phyloP scores from a whole-genome alignment of 1,139 yeast species.

The Pneumocystis murina region DNA sequence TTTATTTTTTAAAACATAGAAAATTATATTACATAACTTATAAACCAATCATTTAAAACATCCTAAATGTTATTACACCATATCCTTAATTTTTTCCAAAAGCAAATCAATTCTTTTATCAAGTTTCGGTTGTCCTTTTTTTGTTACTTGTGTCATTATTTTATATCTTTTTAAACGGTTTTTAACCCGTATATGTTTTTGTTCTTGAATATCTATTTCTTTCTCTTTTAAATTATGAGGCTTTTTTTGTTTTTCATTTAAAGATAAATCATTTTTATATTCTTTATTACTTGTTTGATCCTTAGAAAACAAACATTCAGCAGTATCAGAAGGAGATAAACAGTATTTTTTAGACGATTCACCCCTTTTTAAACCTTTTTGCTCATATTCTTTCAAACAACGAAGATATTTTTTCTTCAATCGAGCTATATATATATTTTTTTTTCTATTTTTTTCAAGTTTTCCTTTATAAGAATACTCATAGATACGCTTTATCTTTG shows the following conservation, averaged over 20 bases:
- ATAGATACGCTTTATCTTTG: background rate
- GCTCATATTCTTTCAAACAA: background rate
- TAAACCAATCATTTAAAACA: background rate
- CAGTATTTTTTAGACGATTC: background rate
- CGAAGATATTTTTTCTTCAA: background rate
- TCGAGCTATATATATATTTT: background rate
- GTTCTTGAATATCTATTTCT: constrained; percentile 3
- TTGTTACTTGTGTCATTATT: constrained; percentile 12
- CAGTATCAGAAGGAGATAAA: background rate
- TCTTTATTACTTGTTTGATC: background rate
- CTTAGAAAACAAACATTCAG: background rate
- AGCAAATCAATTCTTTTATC: constrained; percentile 13
- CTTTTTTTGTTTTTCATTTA: background rate
- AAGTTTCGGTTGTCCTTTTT: constrained; percentile 14
- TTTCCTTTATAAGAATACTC: background rate
- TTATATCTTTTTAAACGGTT: constrained; percentile 4
- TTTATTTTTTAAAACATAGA: no score
- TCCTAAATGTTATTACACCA: background rate
- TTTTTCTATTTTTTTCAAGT: background rate
- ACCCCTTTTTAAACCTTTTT: background rate
- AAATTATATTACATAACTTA: no score
- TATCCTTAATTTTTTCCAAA: constrained; percentile 8
- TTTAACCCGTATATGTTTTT: constrained; percentile 6
- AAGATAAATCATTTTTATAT: background rate
- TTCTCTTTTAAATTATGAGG: constrained; percentile 7